Base-by-base conservation (phyloP, 2,329 filamentous ascomycete genomes). In the Penicillium sp. region DNA sequence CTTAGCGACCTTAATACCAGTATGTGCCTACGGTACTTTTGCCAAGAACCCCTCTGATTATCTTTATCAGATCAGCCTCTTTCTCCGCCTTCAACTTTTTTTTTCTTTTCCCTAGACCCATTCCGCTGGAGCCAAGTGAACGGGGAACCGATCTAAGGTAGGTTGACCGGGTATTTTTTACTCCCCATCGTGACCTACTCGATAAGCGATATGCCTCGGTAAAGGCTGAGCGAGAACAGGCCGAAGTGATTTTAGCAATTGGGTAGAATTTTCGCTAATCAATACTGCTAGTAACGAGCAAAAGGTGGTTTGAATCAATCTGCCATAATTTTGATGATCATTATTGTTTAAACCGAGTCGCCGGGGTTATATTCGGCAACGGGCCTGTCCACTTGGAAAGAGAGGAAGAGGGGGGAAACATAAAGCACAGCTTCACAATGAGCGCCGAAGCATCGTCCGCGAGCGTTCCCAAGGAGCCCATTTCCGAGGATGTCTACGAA, bases 41-140 rank as follows among this genome's bases (percentile, higher is more conserved):
- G 39, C 39, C 39, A 23, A 42, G 39, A 42, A 42, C 46, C n/a
- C 44, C 14, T n/a, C 47, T 57, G 27, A 10, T 47, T 23, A 46
- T 43, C 37, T 53, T 59, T 62, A 66, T 65, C 62, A 63, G 62
- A 66, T 65, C 62, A 53, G 55, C 42, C 52, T 39, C 4, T 57
- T 55, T 50, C 48, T 59, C 57, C 62, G 51, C 54, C 50, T 55
- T 45, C 23, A 10, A 13, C 13, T 27, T 54, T 60, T 35, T 16
- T 19, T 42, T 53, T 56, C 48, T 51, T 16, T 44, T 13, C 31
- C 14, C 5, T 13, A 33, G 5, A 16, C 31, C 31, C 31, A 33
- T 33, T 49, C 37, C 31, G 26, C 50, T 44, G 14, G 31, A 33
- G 31, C 31, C 16, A 14, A 31, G 35, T 14, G 26, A 33, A 47